Evolutionary conservation across 176 grass and related monocot species (phyloP), one percentile per base, ranked within the genome.

Genomic region (Miscanthus lutarioriparius): DNA sequence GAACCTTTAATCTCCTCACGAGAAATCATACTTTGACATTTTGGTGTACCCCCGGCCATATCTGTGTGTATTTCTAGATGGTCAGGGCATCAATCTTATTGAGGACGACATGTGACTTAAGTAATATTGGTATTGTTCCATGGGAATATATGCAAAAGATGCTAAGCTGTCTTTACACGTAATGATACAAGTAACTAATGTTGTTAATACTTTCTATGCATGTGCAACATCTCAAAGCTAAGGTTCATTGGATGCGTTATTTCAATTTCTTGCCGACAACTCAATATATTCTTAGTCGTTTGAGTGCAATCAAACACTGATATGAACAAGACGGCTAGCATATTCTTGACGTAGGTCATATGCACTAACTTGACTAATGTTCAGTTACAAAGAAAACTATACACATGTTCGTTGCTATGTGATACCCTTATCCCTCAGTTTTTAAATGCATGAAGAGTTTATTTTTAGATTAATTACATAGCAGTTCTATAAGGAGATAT

Each of bases 81-180:
- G 51, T 72, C 17, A 45, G 32, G 17, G 80, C 17, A 20, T 82
- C 53, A 30, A 82, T 43, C 36, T 73, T 30, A 49, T 8, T 49
- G 39, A 69, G 32, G 63, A 80, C 19, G 40, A 32, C 27, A 14
- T 63, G 51, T 6, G 36, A 44, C 41, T 17, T 33, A 45, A 51
- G 4, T 73, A 63, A n/a, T 33, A 10, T 61, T 72, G 4, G 23
- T 22, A 8, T 49, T 32, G 27, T 83, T 23, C 39, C 2, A 64
- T 35, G 19, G 40, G 81, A 44, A 83, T 65, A 83, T 74, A 23
- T 65, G 81, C 56, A 65, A 83, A 74, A n/a, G n/a, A 64, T 80
- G 10, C 78, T 35, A 35, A 22, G 41, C 9, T 67, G 35, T 8
- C 41, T 76, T 51, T 53, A 15, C 10, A 84, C 62, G 63, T 68